phyloP scores from a whole-genome alignment of 371 early-diverging fungal species.

The Blastocladiella emersonii region DNA sequence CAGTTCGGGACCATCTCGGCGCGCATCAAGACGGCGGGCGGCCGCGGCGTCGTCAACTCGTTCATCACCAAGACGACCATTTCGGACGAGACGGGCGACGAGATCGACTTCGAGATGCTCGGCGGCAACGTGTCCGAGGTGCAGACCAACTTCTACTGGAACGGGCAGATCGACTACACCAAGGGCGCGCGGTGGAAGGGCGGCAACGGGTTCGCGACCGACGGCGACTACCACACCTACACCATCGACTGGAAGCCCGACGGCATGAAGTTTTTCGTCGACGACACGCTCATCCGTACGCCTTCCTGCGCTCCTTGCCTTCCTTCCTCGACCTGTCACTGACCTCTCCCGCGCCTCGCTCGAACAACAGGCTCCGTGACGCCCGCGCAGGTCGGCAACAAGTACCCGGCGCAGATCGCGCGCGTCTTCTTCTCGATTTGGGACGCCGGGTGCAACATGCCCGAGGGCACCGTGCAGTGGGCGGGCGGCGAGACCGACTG shows the following conservation, averaged over 20 bases:
- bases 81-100: conserved; percentile 3
- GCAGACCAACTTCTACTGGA: conserved; percentile 7
- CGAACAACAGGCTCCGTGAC: background rate
- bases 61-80: conserved; percentile 6
- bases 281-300: background rate
- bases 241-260: conserved; percentile 1
- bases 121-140: conserved; percentile 4
- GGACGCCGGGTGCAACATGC: conserved; percentile 5
- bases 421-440: conserved; percentile 5
- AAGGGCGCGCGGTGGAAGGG: background rate
- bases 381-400: background rate
- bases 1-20: conserved; percentile 5
- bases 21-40: conserved; percentile 6
- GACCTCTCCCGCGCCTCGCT: too few relatives aligned
- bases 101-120: conserved; percentile 6
- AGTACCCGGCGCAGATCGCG: background rate
- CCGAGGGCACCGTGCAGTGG: conserved; percentile 4
- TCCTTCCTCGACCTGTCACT: too few relatives aligned
- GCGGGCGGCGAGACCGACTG: conserved; percentile 5
- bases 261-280: background rate
- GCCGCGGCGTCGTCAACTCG: conserved; percentile 1
- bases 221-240: conserved; percentile 4
- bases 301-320: too few relatives aligned
- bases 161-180: conserved; percentile 5
- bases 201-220: background rate